Conservation (phyloP, 768 basidiomycete genomes). For the Tricholoma furcatifolium region DNA sequence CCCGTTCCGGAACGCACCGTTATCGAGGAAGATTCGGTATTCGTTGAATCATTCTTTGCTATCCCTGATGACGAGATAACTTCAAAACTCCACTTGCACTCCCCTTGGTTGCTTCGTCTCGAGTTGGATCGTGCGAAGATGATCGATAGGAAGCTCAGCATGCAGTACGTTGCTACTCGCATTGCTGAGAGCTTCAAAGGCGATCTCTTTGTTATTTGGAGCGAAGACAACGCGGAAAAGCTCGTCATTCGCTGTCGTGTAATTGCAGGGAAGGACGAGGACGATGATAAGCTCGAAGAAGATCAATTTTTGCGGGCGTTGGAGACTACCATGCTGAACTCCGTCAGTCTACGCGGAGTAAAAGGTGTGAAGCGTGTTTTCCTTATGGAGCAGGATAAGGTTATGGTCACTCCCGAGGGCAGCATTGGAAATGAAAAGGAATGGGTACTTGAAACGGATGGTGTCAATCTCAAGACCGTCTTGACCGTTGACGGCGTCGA, state of each 20-base stretch:
- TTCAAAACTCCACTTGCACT: slow-evolving; percentile 85
- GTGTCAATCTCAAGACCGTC: slow-evolving; percentile 92
- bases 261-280: slow-evolving; percentile 78
- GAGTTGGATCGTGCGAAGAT: slow-evolving; percentile 97
- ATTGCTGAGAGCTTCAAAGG: slow-evolving; percentile 95
- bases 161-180: slow-evolving; percentile 90
- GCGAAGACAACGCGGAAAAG: slow-evolving; percentile 98
- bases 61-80: slow-evolving; percentile 98
- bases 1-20: slow-evolving; percentile 89
- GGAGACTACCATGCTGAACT: slow-evolving; percentile 95
- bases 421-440: slow-evolving; percentile 73
- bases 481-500: slow-evolving; percentile 97
- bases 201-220: slow-evolving; percentile 97
- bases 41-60: slow-evolving; percentile 99
- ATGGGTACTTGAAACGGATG: slow-evolving; percentile 98
- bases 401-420: slow-evolving; percentile 62
- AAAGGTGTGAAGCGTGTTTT: slow-evolving; percentile 89
- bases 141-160: slow-evolving; percentile 94
- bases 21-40: slow-evolving; percentile 93
- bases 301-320: slow-evolving; percentile 95
- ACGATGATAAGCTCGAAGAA: slow-evolving; percentile 83
- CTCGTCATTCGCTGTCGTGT: slow-evolving; percentile 97
- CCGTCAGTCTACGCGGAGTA: slow-evolving; percentile 93
- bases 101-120: slow-evolving; percentile 95
- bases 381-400: slow-evolving; percentile 85